Base-by-base conservation (phyloP, 768 basidiomycete genomes). In the button mushroom (Agaricus bisporus) region DNA sequence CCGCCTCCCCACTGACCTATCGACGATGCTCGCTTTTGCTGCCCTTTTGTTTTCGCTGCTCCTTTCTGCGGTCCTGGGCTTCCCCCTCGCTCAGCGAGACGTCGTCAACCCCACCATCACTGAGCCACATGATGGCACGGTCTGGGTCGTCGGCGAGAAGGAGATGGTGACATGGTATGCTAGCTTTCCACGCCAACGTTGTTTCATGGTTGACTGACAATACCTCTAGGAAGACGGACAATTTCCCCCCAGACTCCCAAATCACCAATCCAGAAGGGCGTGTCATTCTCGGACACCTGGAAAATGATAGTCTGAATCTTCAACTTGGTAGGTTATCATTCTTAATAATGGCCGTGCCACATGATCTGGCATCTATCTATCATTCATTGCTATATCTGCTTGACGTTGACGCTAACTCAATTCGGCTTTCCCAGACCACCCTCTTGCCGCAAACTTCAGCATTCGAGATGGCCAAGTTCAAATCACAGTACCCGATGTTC, bases 361-460 rank as follows among this genome's bases (percentile, higher is more conserved):
- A n/a, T n/a, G 22, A 11, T 26, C 22, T 29, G 1, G 14, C 25
- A 10, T 8, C 26, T 25, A 32, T 32, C 25, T n/a, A 8, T 22
- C 7, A 6, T 26, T 26, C 7, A 5, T 46, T 41, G 20, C 22
- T 22, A 22, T 2, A 22, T 22, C 22, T 1, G 22, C 22, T 37
- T 29, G 17, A 51, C 26, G 47, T 26, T 39, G 22, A 22, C 20
- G 10, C 29, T 51, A 39, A 48, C 48, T 43, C 17, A 20, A 38
- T 43, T 25, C 54, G 43, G 38, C 55, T 61, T 22, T 60, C 11
- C 11, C 59, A 88, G 86, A 72, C 0, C 42, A 75, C 32, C 85
- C 85, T 12, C 73, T 90, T 53, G 85, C 82, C 2, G 41, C 73
- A 17, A 67, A 70, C 22, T 79, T 89, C 66, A 72, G 75, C 32